A percentile compares a stretch with the other conserved stretches of the same genome.
Evolutionary conservation across 139 green algal species (phyloP).

Genomic region (Desmodesmus armatus): DNA sequence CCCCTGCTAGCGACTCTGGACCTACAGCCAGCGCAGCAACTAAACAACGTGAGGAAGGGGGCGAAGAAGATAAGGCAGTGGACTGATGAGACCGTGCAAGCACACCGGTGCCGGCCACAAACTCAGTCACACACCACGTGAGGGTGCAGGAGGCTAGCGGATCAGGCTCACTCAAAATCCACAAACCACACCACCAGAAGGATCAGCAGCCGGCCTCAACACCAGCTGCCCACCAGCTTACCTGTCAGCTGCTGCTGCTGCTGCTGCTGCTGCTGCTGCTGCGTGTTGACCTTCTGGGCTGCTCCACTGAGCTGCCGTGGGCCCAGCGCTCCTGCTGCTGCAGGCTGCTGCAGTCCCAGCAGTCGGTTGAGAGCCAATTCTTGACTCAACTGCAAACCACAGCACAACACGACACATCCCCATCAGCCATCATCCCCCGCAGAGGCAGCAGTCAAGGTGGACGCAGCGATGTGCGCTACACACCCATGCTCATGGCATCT

Average conservation of each 20-base stretch:
- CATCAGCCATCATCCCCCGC: no score
- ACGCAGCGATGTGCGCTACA: no score
- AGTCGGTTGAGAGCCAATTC: conserved; percentile 13
- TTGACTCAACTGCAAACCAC: conserved; percentile 4
- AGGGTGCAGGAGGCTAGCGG: not conserved
- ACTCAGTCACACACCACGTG: not conserved
- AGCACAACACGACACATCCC: not conserved
- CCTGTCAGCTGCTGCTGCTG: not conserved
- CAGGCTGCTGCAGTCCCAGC: not conserved
- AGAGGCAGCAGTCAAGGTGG: no score
- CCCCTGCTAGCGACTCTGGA: not conserved
- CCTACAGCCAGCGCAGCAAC: not conserved
- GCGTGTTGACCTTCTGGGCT: no score
- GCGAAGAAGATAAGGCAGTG: no score
- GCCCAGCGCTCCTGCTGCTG: not conserved
- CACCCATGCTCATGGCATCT: no score
- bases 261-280: not conserved
- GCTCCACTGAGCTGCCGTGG: not conserved
- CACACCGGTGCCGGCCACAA: not conserved
- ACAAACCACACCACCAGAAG: not conserved
- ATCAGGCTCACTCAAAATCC: no score
- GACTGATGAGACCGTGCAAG: not conserved
- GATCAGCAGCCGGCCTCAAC: not conserved
- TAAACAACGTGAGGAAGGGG: not conserved
- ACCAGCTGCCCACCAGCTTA: not conserved